A percentile compares a stretch with the other conserved stretches of the same genome.
These are phyloP conservation scores for Russula sp. DNA, from an alignment of 768 basidiomycete species.

Conservation along the genomic window DNA sequence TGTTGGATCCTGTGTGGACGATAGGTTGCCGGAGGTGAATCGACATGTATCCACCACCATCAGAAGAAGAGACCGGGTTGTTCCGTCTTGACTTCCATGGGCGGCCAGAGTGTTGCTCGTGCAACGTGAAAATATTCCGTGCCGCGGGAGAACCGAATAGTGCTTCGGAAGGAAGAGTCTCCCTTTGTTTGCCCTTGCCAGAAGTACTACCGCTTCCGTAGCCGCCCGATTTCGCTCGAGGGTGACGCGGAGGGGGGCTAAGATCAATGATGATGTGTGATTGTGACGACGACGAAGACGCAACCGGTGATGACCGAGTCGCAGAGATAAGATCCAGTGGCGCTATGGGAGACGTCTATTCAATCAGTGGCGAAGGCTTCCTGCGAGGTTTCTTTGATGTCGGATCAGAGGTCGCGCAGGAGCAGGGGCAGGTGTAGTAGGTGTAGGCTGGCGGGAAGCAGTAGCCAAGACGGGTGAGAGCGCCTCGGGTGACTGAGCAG, in stretches of 20 bases:
- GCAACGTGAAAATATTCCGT: background rate
- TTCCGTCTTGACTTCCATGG: slow-evolving; percentile 16
- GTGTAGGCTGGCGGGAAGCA: slow-evolving; percentile 5
- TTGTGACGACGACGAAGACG: background rate
- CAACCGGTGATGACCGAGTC: background rate
- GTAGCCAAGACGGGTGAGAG: slow-evolving; percentile 9
- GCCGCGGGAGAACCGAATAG: background rate
- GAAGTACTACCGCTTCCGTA: background rate
- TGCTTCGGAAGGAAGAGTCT: background rate
- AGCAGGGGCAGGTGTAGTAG: background rate
- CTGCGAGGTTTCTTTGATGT: slow-evolving; percentile 12
- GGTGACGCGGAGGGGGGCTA: background rate
- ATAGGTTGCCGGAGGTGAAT: slow-evolving; percentile 4
- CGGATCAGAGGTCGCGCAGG: background rate
- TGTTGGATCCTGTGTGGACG: slow-evolving; percentile 1
- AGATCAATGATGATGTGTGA: background rate
- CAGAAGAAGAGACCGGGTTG: slow-evolving; percentile 1
- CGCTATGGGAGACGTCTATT: slow-evolving; percentile 5
- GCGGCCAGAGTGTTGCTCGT: background rate
- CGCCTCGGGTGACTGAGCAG: slow-evolving; percentile 23
- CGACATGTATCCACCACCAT: slow-evolving; percentile 17
- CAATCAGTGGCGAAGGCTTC: slow-evolving; percentile 15
- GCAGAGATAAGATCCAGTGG: background rate
- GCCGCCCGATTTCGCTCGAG: slow-evolving; percentile 6
- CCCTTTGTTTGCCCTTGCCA: slow-evolving; percentile 6